Conservation (phyloP, 176 grass and related monocot species). For the Elaeis guineensis region DNA sequence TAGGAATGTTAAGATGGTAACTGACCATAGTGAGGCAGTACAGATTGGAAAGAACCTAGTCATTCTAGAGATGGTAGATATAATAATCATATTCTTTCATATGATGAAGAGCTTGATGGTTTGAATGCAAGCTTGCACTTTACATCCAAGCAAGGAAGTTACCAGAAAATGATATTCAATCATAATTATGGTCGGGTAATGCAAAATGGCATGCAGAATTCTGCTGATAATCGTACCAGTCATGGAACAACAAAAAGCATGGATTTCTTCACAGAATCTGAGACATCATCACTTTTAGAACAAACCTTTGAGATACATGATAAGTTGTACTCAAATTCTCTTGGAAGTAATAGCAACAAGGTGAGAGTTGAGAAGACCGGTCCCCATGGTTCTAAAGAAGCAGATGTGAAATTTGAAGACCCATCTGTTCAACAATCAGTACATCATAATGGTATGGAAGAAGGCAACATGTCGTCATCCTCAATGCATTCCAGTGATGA, state of each 20-base stretch:
- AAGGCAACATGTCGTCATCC: background rate
- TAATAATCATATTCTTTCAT: slow-evolving; percentile 28
- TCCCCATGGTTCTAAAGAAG: slow-evolving; percentile 6
- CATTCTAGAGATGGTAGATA: slow-evolving; percentile 8
- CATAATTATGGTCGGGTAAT: slow-evolving; percentile 12
- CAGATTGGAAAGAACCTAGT: background rate
- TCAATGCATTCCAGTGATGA: slow-evolving; percentile 25
- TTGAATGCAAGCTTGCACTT: slow-evolving; percentile 24
- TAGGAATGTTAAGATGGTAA: background rate
- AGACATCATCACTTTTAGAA: slow-evolving; percentile 54
- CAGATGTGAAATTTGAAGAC: slow-evolving; percentile 5
- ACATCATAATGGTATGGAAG: background rate
- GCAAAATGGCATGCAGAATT: slow-evolving; percentile 5
- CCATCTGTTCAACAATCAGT: slow-evolving; percentile 3
- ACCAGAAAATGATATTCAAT: slow-evolving; percentile 54
- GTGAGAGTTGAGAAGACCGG: slow-evolving; percentile 25
- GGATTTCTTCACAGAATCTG: slow-evolving; percentile 28
- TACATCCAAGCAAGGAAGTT: slow-evolving; percentile 16
- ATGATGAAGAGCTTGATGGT: slow-evolving; percentile 27
- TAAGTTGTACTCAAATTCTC: slow-evolving; percentile 22
- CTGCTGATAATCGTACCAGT: background rate
- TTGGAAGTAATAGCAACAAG: slow-evolving; percentile 24
- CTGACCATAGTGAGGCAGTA: background rate
- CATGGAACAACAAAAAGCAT: slow-evolving; percentile 4
- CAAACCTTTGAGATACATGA: slow-evolving; percentile 54